phyloP scores from a whole-genome alignment of 148 eudicot genomes.

The Rhododendron williamsianum region DNA sequence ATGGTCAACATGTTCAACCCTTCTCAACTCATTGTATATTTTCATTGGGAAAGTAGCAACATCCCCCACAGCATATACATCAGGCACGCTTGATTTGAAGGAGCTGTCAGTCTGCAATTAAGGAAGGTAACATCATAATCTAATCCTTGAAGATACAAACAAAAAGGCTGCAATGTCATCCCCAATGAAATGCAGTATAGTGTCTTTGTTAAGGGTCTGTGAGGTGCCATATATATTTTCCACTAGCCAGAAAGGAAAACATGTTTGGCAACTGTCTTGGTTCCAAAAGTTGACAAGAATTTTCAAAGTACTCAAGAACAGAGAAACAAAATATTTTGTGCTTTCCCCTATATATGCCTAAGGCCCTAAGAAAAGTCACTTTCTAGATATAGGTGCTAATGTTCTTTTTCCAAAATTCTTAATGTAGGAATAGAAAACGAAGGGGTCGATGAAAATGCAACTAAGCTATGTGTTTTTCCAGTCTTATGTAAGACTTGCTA shows the following conservation, averaged over 20 bases:
- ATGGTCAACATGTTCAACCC: slow-evolving; percentile 98
- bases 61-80: slow-evolving; percentile 96
- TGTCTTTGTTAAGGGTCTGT: not conserved
- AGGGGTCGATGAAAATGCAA: not conserved
- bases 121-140: slow-evolving; percentile 10
- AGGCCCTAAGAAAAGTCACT: not conserved
- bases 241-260: not conserved
- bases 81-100: slow-evolving; percentile 77
- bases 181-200: not conserved
- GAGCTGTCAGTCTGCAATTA: slow-evolving; percentile 79
- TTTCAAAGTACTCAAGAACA: not conserved
- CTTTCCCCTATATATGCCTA: not conserved
- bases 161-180: not conserved
- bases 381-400: not conserved
- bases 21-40: slow-evolving; percentile 69
- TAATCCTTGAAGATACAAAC: not conserved
- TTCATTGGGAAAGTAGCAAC: slow-evolving; percentile 97
- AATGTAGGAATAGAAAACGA: not conserved
- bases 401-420: not conserved
- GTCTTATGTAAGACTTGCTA: not conserved
- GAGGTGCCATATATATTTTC: not conserved
- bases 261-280: not conserved
- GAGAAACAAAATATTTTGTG: not conserved
- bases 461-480: not conserved
- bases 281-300: not conserved